Evolutionary conservation across 2,329 filamentous ascomycete species (phyloP), one percentile per base, ranked within the genome.

Genomic region (Apiospora koreana): DNA sequence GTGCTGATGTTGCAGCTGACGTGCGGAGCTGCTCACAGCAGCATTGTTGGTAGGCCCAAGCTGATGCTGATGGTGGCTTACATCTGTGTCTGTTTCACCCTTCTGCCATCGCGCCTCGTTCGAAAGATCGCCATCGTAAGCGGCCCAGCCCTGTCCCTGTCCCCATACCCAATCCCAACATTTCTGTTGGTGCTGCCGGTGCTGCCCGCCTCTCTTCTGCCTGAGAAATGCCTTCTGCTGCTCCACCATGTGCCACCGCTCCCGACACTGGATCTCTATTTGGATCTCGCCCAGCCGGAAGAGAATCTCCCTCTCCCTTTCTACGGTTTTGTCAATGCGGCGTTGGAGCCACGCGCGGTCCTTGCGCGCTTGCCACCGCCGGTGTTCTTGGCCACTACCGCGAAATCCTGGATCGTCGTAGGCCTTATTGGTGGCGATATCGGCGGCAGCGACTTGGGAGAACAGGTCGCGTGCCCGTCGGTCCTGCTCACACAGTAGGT

Each of bases 261-360:
- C 82, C 3, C 82, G 80, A 48, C 81, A 83, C 73, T 84, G 82
- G 18, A 86, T 82, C 76, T 89, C 86, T 21, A 85, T 77, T 43
- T 83, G 80, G 18, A 89, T 73, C 70, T 89, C 86, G 16, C 82
- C 79, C n/a, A 89, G 78, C 2, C 86, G 80, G 21, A 79, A 70
- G 48, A 85, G 76, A 8, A 88, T 82, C 21, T 79, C 73, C 68
- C 79, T 82, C 74, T 89, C 84, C 73, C 88, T 84, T 68, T 82
- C 79, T 2, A 83, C 82, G 0, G 81, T 83, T 58, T 84, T 80
- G n/a, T 78, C 75, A 42, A 89, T 81, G 70, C 82, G 83, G 67
- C 78, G 78, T 65, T 77, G 82, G 14, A 88, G 71, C 69, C 83
- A 79, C 2, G 78, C 77, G 5, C 84, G 75, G 48, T 84, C 79